phyloP scores from a whole-genome alignment of 805 yeast species.

The Sugiyamaella qingdaonensis region DNA sequence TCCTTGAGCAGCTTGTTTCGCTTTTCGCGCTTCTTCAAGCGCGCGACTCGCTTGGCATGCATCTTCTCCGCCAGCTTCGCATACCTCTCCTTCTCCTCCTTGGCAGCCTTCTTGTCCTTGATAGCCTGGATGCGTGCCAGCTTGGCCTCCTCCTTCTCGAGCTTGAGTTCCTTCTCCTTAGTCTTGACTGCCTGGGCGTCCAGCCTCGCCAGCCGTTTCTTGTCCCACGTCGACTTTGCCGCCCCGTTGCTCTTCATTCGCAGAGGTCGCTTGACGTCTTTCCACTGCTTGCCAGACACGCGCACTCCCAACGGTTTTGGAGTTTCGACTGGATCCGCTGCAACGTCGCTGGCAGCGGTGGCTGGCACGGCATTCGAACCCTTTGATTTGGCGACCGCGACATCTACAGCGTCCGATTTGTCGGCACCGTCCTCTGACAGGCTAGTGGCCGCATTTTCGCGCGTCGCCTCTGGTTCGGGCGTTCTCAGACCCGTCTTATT shows the following conservation, averaged over 20 bases:
- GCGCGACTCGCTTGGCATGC: constrained; percentile 88
- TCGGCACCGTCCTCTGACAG: background rate
- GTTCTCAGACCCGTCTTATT: constrained; percentile 15
- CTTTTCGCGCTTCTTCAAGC: constrained; percentile 87
- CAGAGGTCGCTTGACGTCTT: constrained; percentile 34
- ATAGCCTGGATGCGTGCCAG: constrained; percentile 38
- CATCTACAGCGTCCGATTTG: background rate
- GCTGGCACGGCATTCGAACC: background rate
- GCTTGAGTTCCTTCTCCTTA: constrained; percentile 66
- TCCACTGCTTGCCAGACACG: constrained; percentile 38
- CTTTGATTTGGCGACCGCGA: background rate
- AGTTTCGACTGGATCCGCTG: background rate
- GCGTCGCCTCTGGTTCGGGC: background rate
- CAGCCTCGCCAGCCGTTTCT: constrained; percentile 60
- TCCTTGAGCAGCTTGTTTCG: constrained; percentile 90
- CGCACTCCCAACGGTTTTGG: constrained; percentile 14
- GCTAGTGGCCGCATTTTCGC: background rate
- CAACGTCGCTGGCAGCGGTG: background rate
- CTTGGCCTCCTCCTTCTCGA: constrained; percentile 65
- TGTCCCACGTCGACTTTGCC: constrained; percentile 52
- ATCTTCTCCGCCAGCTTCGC: constrained; percentile 77
- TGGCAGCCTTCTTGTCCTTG: constrained; percentile 71
- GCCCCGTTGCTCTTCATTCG: constrained; percentile 43
- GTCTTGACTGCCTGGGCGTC: constrained; percentile 65
- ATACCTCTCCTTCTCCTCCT: constrained; percentile 86